A percentile compares a stretch with the other conserved stretches of the same genome.
Evolutionary conservation across 441 rosid genomes (phyloP).

Genomic region (Omphalea diandra): DNA sequence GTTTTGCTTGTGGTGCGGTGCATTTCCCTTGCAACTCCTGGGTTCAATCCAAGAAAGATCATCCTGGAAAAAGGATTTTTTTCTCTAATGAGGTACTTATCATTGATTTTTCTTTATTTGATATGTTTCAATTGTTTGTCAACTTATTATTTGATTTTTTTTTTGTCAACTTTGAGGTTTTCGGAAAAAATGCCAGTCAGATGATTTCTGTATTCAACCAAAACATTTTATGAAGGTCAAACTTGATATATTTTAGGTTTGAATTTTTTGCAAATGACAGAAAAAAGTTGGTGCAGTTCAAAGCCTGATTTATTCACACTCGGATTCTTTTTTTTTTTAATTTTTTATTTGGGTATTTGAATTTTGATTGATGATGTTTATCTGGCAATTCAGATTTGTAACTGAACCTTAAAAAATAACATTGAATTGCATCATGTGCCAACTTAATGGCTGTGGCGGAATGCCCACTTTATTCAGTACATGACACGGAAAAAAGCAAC

Average conservation of each 20-base stretch:
- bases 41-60: constrained; percentile 75
- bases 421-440: constrained; percentile 1
- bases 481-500: not conserved
- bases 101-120: not conserved
- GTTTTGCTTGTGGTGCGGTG: constrained; percentile 77
- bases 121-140: not conserved
- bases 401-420: not conserved
- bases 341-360: not conserved
- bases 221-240: constrained; percentile 23
- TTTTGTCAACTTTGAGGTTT: constrained; percentile 1
- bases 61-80: constrained; percentile 63
- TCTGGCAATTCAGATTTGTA: not conserved
- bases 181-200: constrained; percentile 16
- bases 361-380: not conserved
- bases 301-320: constrained; percentile 9
- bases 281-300: constrained; percentile 25
- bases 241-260: constrained; percentile 11
- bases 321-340: not conserved
- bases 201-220: not conserved
- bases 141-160: not conserved
- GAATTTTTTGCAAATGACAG: constrained; percentile 17
- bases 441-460: not conserved
- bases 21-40: constrained; percentile 95
- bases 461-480: not conserved
- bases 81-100: constrained; percentile 74